Base-by-base conservation (phyloP, 768 basidiomycete genomes). In the Mycena haematopus region DNA sequence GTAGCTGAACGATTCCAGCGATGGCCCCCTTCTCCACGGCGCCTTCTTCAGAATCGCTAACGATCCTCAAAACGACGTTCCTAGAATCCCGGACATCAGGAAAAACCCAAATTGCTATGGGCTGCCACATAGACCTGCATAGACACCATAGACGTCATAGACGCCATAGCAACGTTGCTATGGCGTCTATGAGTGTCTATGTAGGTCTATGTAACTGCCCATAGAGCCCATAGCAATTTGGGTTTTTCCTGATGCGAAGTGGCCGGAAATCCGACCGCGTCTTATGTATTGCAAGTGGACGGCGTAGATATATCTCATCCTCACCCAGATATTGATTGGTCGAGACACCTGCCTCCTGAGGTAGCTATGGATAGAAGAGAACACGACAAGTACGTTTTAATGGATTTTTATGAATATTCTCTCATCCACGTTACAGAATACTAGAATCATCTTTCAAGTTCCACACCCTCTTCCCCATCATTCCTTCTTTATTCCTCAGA, bases 401-500 rank as follows among this genome's bases (percentile, higher is more conserved):
- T 49, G 27, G 24, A 8, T 15, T 33, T 25, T 51, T 49, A 19
- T 42, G 19, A 4, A 31, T 11, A 13, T 59, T 52, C 21, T 52
- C 21, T 52, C 56, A 31, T 3, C 53, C 13, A 2, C 40, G 56
- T 61, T 49, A 10, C 54, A 77, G 76, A 24, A 70, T 80, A 10
- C 73, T 81, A 25, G 73, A 73, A 36, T 67, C 76, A 19, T 66
- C 77, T 33, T 78, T 80, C 71, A 76, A 74, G 33, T 78, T 77
- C 65, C 77, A 75, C 66, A 72, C 76, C 9, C 72, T 71, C 22
- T 80, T 78, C 31, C 78, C 79, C 38, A 70, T 79, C 52, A 71
- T 79, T 2, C 78, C 80, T 11, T 68, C 72, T 42, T 72, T 80
- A 24, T 80, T 81, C 65, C 71, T 77, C 14, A 73, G 75, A 29